Evolutionary conservation across 2,329 filamentous ascomycete genomes (phyloP).

Genomic region (Colletotrichum shisoi): DNA sequence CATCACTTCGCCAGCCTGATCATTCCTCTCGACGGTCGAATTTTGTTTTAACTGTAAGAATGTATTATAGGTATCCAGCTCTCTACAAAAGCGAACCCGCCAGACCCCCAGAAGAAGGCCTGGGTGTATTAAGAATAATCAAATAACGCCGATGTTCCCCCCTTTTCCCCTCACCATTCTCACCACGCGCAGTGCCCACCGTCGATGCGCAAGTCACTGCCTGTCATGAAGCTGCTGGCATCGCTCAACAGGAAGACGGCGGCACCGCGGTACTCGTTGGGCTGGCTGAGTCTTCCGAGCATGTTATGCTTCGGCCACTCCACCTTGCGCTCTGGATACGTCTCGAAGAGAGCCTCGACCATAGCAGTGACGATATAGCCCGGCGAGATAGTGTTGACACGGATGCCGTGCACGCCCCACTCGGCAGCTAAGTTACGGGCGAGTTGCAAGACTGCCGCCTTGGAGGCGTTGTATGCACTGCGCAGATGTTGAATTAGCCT

Average conservation of each 20-base stretch:
- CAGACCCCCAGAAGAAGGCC: conserved; percentile 11
- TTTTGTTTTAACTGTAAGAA: not conserved
- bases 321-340: conserved; percentile 71
- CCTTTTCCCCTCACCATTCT: conserved; percentile 6
- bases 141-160: conserved; percentile 7
- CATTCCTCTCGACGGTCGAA: not conserved
- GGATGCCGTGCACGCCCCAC: conserved; percentile 76
- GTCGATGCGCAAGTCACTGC: conserved; percentile 72
- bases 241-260: conserved; percentile 58
- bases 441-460: conserved; percentile 77
- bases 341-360: conserved; percentile 80
- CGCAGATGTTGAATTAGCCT: conserved; percentile 44
- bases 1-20: conserved; percentile 41
- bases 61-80: conserved; percentile 32
- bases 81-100: conserved; percentile 19
- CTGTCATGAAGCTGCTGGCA: conserved; percentile 54
- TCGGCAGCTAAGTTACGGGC: conserved; percentile 74
- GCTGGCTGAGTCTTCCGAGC: conserved; percentile 73
- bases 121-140: conserved; percentile 30
- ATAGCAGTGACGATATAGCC: conserved; percentile 85
- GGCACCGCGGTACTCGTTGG: conserved; percentile 75
- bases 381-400: conserved; percentile 82
- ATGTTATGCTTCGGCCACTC: conserved; percentile 88
- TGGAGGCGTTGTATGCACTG: conserved; percentile 79
- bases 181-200: conserved; percentile 73